phyloP scores from a whole-genome alignment of 2,329 filamentous ascomycete species.

The Ceratocystis cubensis region DNA sequence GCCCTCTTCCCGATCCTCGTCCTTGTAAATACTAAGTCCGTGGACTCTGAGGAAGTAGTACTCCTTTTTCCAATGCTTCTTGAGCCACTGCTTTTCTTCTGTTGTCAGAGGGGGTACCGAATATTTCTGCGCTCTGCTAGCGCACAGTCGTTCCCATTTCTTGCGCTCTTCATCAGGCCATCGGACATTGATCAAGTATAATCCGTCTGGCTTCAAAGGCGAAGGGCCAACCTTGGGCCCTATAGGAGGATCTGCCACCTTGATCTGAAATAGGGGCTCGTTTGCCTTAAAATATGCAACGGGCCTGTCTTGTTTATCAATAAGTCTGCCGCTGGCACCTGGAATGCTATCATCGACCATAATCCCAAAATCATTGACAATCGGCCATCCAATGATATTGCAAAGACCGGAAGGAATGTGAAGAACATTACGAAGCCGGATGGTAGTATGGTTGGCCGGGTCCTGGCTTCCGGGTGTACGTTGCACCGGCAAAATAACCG shows the following conservation, averaged over 20 bases:
- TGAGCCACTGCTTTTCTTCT: neutral
- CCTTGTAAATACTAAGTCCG: neutral
- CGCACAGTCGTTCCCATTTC: neutral
- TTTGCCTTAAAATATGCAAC: neutral
- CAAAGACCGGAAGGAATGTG: neutral
- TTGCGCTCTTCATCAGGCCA: neutral
- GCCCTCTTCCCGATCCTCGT: neutral
- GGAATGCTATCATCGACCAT: neutral
- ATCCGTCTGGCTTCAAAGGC: neutral
- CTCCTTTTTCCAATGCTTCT: neutral
- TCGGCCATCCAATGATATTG: neutral
- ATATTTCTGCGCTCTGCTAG: neutral
- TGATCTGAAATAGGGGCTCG: neutral
- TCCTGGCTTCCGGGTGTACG: neutral
- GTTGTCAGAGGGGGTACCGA: neutral
- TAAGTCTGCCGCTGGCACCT: too few relatives aligned
- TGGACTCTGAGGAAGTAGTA: neutral
- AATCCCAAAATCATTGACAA: neutral
- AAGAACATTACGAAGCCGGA: neutral
- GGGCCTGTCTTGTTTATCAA: neutral
- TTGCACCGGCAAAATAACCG: neutral
- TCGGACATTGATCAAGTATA: neutral
- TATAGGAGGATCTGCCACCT: neutral
- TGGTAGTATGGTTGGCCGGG: neutral
- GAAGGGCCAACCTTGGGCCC: neutral